Conservation (phyloP, 805 yeast species). For the Pichia gijzeniarum region DNA sequence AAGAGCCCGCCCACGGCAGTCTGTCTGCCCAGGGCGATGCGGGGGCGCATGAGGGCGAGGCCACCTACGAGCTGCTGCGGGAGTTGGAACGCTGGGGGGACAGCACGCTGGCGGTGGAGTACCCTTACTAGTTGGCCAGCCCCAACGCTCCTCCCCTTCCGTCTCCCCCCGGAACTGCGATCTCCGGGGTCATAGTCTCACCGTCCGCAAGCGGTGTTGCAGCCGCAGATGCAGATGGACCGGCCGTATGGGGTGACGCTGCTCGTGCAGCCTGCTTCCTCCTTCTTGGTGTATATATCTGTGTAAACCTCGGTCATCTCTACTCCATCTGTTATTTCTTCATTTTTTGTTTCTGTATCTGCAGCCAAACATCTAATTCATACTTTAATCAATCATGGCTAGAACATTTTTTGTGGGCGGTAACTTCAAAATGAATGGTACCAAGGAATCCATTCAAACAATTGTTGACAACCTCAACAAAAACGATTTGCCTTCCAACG, state of each 20-base stretch:
- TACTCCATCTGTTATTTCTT: too few relatives aligned
- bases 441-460: constrained; percentile 73
- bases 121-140: neutral
- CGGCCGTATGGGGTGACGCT: too few relatives aligned
- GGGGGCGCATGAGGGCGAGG: constrained; percentile 17
- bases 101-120: neutral
- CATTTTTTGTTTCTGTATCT: too few relatives aligned
- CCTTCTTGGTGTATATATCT: too few relatives aligned
- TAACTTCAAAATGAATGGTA: constrained; percentile 98
- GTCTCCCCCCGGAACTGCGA: neutral
- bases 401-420: constrained; percentile 90
- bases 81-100: neutral
- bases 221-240: too few relatives aligned
- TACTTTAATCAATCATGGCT: constrained; percentile 11
- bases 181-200: too few relatives aligned
- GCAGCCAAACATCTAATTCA: too few relatives aligned
- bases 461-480: constrained; percentile 80
- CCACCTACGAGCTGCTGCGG: constrained; percentile 19
- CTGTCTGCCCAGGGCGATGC: too few relatives aligned
- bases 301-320: too few relatives aligned
- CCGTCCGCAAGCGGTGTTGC: too few relatives aligned
- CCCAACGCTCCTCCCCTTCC: neutral
- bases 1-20: too few relatives aligned
- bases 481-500: constrained; percentile 67
- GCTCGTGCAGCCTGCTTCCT: too few relatives aligned